Evolutionary conservation across 352 stramenopile genomes (phyloP).

Genomic region (Blastocystis sp.): DNA sequence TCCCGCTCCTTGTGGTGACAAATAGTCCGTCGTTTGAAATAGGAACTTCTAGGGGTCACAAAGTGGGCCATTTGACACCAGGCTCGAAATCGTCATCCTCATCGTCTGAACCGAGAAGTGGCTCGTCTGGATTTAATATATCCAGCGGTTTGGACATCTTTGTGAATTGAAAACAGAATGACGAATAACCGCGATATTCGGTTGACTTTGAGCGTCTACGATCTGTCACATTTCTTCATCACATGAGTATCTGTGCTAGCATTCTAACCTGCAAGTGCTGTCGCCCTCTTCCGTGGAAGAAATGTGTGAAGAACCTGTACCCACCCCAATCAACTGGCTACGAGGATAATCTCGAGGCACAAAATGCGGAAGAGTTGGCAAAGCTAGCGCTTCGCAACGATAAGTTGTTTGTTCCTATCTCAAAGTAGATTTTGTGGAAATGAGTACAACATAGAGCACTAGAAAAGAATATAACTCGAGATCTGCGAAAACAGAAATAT

Average conservation of each 20-base stretch:
- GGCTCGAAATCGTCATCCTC: slow-evolving; percentile 61
- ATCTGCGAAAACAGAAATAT: slow-evolving; percentile 26
- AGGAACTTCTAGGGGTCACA: slow-evolving; percentile 1
- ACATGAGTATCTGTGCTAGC: slow-evolving; percentile 1
- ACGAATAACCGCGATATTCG: neutral
- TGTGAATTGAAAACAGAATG: neutral
- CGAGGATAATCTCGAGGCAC: slow-evolving; percentile 26
- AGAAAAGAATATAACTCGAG: slow-evolving; percentile 19
- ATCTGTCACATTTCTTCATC: neutral
- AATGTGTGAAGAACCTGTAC: slow-evolving; percentile 41
- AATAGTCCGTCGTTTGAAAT: slow-evolving; percentile 52
- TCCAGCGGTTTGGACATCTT: neutral
- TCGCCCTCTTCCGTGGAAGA: slow-evolving; percentile 1
- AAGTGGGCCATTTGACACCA: neutral
- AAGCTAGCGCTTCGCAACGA: slow-evolving; percentile 36
- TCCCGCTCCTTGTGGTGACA: slow-evolving; percentile 57
- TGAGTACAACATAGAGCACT: neutral
- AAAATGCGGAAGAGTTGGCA: slow-evolving; percentile 34
- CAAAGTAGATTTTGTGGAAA: neutral
- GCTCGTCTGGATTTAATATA: slow-evolving; percentile 24
- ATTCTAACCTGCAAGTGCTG: slow-evolving; percentile 7
- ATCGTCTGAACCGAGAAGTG: slow-evolving; percentile 50
- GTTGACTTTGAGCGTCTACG: neutral
- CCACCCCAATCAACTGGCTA: neutral
- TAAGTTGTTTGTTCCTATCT: slow-evolving; percentile 53